Percentiles rank a stretch among this genome's conserved stretches.
Conservation (phyloP, 2,329 filamentous ascomycete genomes). For the Hypoxylon sp. region DNA sequence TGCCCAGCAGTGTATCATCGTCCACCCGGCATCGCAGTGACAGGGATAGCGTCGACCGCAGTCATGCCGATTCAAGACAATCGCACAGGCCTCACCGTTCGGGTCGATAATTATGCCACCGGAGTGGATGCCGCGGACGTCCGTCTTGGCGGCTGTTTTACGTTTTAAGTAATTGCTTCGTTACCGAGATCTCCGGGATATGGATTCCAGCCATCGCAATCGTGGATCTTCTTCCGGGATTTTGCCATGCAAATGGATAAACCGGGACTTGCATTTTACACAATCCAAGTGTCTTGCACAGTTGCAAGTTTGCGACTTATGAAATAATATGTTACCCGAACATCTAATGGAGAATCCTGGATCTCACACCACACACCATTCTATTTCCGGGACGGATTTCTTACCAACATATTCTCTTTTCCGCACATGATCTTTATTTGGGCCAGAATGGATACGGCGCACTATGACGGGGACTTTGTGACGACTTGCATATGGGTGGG, state of each 20-base stretch:
- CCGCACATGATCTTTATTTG: constrained; percentile 47
- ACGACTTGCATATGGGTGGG: constrained; percentile 52
- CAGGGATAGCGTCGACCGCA: constrained; percentile 49
- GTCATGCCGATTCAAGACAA: constrained; percentile 48
- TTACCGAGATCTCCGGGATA: constrained; percentile 47
- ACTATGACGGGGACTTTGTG: constrained; percentile 45
- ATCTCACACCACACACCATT: constrained; percentile 29
- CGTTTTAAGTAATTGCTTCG: constrained; percentile 49
- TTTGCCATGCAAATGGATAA: constrained; percentile 50
- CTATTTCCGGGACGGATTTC: constrained; percentile 41
- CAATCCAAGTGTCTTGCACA: constrained; percentile 46
- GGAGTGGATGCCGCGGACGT: constrained; percentile 31
- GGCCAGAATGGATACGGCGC: constrained; percentile 51
- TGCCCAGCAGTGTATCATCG: constrained; percentile 49
- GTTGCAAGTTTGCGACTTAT: constrained; percentile 53
- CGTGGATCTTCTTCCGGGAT: constrained; percentile 45
- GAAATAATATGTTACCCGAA: constrained; percentile 48
- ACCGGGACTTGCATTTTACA: constrained; percentile 49
- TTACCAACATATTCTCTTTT: constrained; percentile 39
- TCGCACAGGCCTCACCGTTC: constrained; percentile 47
- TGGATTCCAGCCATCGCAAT: constrained; percentile 45
- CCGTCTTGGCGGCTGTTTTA: constrained; percentile 45
- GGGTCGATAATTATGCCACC: constrained; percentile 44
- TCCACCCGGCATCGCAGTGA: constrained; percentile 47
- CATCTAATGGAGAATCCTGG: constrained; percentile 39